These are phyloP conservation scores for Globisporangium ultimum DNA, from an alignment of 352 stramenopile species.

Conservation along the genomic window DNA sequence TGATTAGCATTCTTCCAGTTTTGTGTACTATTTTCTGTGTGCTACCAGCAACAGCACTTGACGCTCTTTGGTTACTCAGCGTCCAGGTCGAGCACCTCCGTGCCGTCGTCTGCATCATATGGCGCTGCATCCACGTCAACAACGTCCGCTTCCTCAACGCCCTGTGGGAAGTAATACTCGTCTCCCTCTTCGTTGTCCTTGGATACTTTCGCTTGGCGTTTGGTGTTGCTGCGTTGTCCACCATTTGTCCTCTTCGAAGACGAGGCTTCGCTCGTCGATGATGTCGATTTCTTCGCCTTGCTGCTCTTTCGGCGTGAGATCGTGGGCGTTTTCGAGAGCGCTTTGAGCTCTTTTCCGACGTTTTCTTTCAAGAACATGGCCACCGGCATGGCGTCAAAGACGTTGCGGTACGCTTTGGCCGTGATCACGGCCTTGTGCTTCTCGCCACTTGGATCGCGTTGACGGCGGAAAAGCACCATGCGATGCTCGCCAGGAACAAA, in stretches of 20 bases:
- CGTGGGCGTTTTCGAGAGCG: constrained; percentile 53
- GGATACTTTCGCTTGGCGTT: constrained; percentile 10
- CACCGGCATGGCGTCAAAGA: constrained; percentile 61
- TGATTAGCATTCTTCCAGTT: not conserved
- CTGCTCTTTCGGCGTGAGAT: constrained; percentile 33
- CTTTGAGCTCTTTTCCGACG: constrained; percentile 32
- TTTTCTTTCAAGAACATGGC: constrained; percentile 52
- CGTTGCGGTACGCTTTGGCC: constrained; percentile 52
- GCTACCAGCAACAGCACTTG: not conserved
- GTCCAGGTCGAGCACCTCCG: constrained; percentile 52
- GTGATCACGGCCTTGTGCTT: constrained; percentile 35
- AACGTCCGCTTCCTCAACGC: constrained; percentile 4
- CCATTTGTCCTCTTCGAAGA: constrained; percentile 8
- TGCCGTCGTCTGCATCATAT: constrained; percentile 21
- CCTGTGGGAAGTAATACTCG: constrained; percentile 43
- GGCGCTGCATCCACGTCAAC: constrained; percentile 15
- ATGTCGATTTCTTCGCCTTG: constrained; percentile 10
- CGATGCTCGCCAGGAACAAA: constrained; percentile 44
- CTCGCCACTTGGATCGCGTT: constrained; percentile 23
- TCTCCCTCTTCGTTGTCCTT: constrained; percentile 32
- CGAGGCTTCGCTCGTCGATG: no score
- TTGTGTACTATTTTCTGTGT: not conserved
- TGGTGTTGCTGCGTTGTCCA: constrained; percentile 17
- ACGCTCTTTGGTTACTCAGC: constrained; percentile 16
- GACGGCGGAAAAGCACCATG: constrained; percentile 65